Conservation (phyloP, 352 stramenopile genomes). For the Elongisporangium prolatum region DNA sequence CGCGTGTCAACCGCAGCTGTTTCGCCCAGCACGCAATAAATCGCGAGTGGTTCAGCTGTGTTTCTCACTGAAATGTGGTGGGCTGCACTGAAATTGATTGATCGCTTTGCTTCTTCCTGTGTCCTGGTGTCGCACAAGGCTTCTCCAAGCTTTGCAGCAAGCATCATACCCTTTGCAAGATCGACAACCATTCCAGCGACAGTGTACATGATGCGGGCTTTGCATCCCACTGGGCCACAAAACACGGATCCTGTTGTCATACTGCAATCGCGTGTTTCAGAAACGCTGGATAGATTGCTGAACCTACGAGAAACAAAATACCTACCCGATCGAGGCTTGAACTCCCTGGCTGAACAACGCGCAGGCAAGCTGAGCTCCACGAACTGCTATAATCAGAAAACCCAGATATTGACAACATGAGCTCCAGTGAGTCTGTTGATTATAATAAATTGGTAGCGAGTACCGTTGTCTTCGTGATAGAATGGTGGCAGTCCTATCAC, state of each 20-base stretch:
- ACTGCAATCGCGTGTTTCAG: slow-evolving; percentile 12
- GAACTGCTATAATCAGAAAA: slow-evolving; percentile 38
- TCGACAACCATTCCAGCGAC: slow-evolving; percentile 84
- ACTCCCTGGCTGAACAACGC: slow-evolving; percentile 61
- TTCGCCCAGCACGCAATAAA: slow-evolving; percentile 41
- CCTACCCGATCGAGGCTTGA: slow-evolving; percentile 60
- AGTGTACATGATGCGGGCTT: slow-evolving; percentile 68
- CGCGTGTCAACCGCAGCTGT: background rate
- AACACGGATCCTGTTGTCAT: slow-evolving; percentile 69
- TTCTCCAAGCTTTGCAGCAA: slow-evolving; percentile 37
- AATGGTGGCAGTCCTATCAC: slow-evolving; percentile 75
- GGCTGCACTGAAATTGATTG: slow-evolving; percentile 38
- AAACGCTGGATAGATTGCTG: background rate
- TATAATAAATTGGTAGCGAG: too few relatives aligned
- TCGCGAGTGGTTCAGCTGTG: slow-evolving; percentile 35
- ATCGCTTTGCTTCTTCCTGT: slow-evolving; percentile 48
- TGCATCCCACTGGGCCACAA: slow-evolving; percentile 67
- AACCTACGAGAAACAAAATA: background rate
- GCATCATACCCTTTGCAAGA: slow-evolving; percentile 72
- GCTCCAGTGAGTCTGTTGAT: too few relatives aligned
- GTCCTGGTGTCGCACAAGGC: slow-evolving; percentile 74
- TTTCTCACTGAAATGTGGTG: slow-evolving; percentile 58
- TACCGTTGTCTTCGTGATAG: slow-evolving; percentile 85
- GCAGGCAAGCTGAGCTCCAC: slow-evolving; percentile 57
- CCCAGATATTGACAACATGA: too few relatives aligned